Conservation (phyloP, 805 yeast genomes). For the Yamadazyma akitaensis region DNA sequence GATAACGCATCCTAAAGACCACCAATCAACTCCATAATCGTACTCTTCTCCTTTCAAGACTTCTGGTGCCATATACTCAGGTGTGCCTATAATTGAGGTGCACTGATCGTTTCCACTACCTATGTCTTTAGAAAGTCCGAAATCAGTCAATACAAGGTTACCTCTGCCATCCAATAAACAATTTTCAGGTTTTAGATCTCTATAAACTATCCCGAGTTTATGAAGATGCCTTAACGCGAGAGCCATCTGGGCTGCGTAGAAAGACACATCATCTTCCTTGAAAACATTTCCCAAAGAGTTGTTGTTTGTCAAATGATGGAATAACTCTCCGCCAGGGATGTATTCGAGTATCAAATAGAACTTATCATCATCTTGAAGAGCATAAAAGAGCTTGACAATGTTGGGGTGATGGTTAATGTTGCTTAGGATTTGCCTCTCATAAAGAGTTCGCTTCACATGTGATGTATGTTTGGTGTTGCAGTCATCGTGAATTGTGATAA, state of each 20-base stretch:
- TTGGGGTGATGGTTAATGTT: conserved; percentile 41
- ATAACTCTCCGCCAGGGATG: conserved; percentile 44
- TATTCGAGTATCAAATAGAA: conserved; percentile 42
- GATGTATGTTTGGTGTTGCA: conserved; percentile 19
- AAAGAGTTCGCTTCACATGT: conserved; percentile 35
- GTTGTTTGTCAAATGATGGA: conserved; percentile 37
- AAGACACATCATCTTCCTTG: conserved; percentile 37
- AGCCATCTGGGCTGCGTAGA: conserved; percentile 42
- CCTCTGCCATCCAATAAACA: conserved; percentile 41
- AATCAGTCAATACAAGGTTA: conserved; percentile 42
- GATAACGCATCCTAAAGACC: conserved; percentile 46
- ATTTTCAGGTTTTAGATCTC: conserved; percentile 45
- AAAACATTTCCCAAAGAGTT: conserved; percentile 21
- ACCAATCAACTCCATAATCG: conserved; percentile 45
- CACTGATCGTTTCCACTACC: conserved; percentile 17
- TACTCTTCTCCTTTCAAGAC: conserved; percentile 40
- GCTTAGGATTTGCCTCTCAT: conserved; percentile 39
- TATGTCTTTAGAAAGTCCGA: conserved; percentile 40
- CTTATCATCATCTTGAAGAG: conserved; percentile 43
- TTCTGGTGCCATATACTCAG: conserved; percentile 49
- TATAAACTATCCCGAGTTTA: conserved; percentile 37
- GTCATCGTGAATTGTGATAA: conserved; percentile 27
- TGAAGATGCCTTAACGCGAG: conserved; percentile 40
- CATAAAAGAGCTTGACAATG: conserved; percentile 42
- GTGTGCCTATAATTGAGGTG: conserved; percentile 42